Conservation (phyloP, 441 rosid species). For the Gossypium schwendimanii region DNA sequence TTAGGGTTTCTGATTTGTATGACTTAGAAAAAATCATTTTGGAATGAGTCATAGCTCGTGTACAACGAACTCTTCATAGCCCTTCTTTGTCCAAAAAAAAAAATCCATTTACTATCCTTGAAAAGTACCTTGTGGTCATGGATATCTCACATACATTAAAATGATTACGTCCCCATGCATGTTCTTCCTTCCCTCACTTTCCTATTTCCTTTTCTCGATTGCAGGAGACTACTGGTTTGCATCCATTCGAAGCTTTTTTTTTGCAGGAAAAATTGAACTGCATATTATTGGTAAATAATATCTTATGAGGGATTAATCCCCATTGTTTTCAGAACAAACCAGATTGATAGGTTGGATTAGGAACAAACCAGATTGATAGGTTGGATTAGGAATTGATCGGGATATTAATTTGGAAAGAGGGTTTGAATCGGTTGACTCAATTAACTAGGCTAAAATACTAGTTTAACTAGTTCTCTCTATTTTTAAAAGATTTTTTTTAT, state of each 20-base stretch:
- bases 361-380: too few species aligned
- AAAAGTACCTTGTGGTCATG: background rate
- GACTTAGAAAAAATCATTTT: background rate
- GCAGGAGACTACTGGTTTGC: background rate
- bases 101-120: background rate
- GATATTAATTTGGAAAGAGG: too few species aligned
- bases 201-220: background rate
- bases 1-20: background rate
- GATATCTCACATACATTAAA: background rate
- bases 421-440: too few species aligned
- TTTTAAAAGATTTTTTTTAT: too few species aligned
- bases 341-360: too few species aligned
- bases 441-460: too few species aligned
- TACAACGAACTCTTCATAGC: background rate
- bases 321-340: too few species aligned
- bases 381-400: too few species aligned
- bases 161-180: background rate
- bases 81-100: background rate
- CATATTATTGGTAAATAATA: too few species aligned
- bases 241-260: background rate
- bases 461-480: too few species aligned
- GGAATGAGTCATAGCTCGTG: background rate
- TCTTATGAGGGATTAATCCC: background rate
- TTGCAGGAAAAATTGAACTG: too few species aligned
- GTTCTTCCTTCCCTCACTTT: background rate